Evolutionary conservation across 2,329 filamentous ascomycete genomes (phyloP), one percentile per base, ranked within the genome.

Genomic region (Didymella glomerata): DNA sequence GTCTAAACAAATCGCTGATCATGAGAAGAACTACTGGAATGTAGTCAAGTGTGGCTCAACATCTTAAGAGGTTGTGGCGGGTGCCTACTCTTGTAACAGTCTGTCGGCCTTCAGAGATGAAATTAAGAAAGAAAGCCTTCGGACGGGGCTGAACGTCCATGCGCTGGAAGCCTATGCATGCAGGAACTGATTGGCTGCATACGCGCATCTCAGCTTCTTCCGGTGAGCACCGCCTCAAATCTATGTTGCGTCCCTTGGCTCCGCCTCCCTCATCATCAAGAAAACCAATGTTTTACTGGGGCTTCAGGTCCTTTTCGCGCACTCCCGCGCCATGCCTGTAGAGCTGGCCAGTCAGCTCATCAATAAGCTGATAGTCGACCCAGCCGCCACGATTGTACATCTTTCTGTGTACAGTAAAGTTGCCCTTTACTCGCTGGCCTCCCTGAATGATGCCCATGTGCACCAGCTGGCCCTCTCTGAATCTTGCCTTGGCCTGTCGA

Each of bases 331-430:
- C 68, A 30, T 64, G 62, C 16, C 60, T 66, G 63, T 72, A 66
- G 38, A 59, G 55, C 30, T 46, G 45, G 40, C 46, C 57, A 10
- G 65, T 60, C 22, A 54, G 38, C 11, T 24, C 20, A 20, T 69
- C 66, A 6, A 51, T 36, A 18, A 76, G 65, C 60, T 73, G 70
- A 53, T 76, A 76, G 42, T 76, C 71, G 18, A 56, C 62, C 49
- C 61, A 75, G 3, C 54, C 61, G n/a, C 49, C 57, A 3, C 40
- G 48, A 45, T 70, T 65, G 44, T 56, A 55, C 27, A 28, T 9
- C 25, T 27, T 27, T 27, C 25, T 27, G 25, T 27, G 25, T 27
- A 27, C 25, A 27, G 25, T 27, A 27, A 27, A 27, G 25, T 27
- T 27, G 25, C 25, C 25, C 25, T 27, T 27, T 27, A 27, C 25